These are phyloP conservation scores for Sutorius eximius DNA, from an alignment of 1,284 basidiomycete genomes.

Conservation along the genomic window DNA sequence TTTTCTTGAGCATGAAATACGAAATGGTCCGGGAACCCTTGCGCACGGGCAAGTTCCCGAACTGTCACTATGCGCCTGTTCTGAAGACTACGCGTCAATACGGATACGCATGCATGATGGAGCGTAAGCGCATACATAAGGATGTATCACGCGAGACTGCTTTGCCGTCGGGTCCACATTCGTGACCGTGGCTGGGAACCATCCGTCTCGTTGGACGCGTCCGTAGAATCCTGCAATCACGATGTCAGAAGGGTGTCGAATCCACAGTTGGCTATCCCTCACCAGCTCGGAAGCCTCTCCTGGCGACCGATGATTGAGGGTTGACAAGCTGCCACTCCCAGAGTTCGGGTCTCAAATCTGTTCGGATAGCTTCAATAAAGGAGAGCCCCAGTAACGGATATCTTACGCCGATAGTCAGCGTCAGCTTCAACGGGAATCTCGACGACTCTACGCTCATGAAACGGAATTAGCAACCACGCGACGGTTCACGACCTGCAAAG, in stretches of 20 bases:
- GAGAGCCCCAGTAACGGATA: not conserved
- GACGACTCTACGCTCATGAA: conserved; percentile 41
- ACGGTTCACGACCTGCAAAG: not conserved
- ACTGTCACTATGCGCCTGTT: conserved; percentile 66
- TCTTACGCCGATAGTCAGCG: conserved; percentile 61
- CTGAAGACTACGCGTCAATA: conserved; percentile 34
- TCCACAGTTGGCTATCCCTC: conserved; percentile 6
- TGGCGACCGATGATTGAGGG: conserved; percentile 55
- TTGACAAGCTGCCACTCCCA: conserved; percentile 51
- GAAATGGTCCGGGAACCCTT: conserved; percentile 75
- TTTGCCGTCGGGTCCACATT: conserved; percentile 75
- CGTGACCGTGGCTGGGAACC: conserved; percentile 70
- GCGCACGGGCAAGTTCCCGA: conserved; percentile 70
- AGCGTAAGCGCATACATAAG: conserved; percentile 50
- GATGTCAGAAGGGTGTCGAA: not conserved
- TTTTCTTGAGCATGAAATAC: conserved; percentile 52
- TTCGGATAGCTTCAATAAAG: not conserved
- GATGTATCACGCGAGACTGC: conserved; percentile 65
- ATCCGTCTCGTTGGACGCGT: conserved; percentile 50
- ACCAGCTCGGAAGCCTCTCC: conserved; percentile 50
- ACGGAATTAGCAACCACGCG: not conserved
- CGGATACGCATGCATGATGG: not conserved
- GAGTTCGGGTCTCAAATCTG: conserved; percentile 21
- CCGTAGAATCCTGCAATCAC: conserved; percentile 55
- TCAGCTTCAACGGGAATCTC: conserved; percentile 50